These are phyloP conservation scores for Juncus inflexus DNA, from an alignment of 176 grass and related monocot genomes.

Conservation along the genomic window DNA sequence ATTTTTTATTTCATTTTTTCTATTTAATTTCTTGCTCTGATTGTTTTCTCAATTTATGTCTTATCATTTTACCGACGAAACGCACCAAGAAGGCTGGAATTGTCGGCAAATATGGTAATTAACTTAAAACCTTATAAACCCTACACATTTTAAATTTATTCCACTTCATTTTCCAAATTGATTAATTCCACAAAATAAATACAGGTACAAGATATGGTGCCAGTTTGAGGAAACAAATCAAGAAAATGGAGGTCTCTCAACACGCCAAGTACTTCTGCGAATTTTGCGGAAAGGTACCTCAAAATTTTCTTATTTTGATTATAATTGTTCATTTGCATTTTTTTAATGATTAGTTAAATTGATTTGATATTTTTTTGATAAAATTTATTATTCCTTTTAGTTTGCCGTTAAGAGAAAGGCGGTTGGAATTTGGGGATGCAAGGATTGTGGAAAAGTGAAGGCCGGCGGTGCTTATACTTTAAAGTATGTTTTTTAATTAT, in stretches of 20 bases:
- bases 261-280: slow-evolving; percentile 95
- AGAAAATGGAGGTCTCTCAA: slow-evolving; percentile 97
- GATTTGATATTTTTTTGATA: neutral
- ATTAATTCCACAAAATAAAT: slow-evolving; percentile 1
- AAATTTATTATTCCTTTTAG: slow-evolving; percentile 17
- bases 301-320: neutral
- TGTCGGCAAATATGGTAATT: slow-evolving; percentile 81
- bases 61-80: slow-evolving; percentile 52
- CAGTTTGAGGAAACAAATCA: slow-evolving; percentile 94
- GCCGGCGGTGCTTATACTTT: slow-evolving; percentile 76
- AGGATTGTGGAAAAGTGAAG: slow-evolving; percentile 79
- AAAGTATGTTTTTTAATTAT: slow-evolving; percentile 42
- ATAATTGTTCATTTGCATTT: neutral
- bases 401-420: slow-evolving; percentile 87
- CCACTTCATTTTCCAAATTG: neutral
- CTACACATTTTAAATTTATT: neutral
- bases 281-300: slow-evolving; percentile 76
- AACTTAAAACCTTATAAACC: neutral
- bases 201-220: slow-evolving; percentile 90
- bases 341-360: neutral
- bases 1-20: too few species aligned
- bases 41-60: neutral
- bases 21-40: neutral
- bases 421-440: slow-evolving; percentile 84
- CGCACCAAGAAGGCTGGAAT: slow-evolving; percentile 95